phyloP scores from a whole-genome alignment of 331 rosid genomes.

The Rhamnella rubrinervis region DNA sequence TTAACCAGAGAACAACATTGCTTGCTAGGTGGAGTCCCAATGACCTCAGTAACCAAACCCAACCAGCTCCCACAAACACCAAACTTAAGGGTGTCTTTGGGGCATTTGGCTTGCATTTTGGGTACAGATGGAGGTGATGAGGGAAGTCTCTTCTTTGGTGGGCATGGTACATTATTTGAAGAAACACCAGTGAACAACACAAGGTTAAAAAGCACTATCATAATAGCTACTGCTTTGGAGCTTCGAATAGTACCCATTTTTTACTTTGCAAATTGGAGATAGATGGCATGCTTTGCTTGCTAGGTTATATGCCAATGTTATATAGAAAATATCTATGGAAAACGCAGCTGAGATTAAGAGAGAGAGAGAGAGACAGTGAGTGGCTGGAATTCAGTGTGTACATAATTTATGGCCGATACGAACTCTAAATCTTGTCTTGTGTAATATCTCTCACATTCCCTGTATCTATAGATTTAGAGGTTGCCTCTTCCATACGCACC shows the following conservation, averaged over 20 bases:
- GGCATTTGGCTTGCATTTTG: conserved; percentile 37
- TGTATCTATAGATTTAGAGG: too few relatives aligned
- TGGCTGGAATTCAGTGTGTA: too few relatives aligned
- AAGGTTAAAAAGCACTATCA: conserved; percentile 29
- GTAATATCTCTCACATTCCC: too few relatives aligned
- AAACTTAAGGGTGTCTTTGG: conserved; percentile 53
- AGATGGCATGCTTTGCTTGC: not conserved
- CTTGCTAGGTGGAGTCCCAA: conserved; percentile 66
- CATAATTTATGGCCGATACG: too few relatives aligned
- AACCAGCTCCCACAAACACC: conserved; percentile 84
- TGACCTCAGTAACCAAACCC: conserved; percentile 52
- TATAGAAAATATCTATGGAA: too few relatives aligned
- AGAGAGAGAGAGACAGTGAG: too few relatives aligned
- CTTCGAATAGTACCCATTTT: conserved; percentile 24
- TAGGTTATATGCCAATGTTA: too few relatives aligned
- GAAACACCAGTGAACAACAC: conserved; percentile 28
- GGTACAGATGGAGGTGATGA: conserved; percentile 30
- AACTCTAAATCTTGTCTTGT: too few relatives aligned
- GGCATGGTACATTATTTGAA: conserved; percentile 27
- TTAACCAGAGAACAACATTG: conserved; percentile 55
- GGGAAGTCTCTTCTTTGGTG: conserved; percentile 37
- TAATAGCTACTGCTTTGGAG: conserved; percentile 4
- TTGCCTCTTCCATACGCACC: too few relatives aligned
- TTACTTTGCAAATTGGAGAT: not conserved
- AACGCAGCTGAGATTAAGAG: too few relatives aligned